Evolutionary conservation across 768 basidiomycete genomes (phyloP), one percentile per base, ranked within the genome.

Genomic region (Kwoniella dejecticola): DNA sequence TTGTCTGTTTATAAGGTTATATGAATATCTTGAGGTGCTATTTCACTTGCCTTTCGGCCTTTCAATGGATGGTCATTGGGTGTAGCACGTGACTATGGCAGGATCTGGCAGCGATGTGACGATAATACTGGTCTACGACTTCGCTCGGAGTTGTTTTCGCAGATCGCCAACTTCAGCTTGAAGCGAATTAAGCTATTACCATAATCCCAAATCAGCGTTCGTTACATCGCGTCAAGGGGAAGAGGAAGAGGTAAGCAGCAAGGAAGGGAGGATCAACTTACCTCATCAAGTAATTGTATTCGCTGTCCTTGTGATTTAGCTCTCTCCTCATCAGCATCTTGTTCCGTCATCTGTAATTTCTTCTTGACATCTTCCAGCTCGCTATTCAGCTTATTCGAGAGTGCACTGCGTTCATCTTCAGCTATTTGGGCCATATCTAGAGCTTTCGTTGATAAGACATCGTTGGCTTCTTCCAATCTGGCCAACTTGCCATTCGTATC

Each of bases 291-390:
- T 56, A 99, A 75, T 30, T 88, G 87, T 57, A 91, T 86, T 66
- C 88, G 83, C 80, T 94, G 92, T 8, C 82, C 84, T 79, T 91
- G 89, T 71, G 93, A 90, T 74, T 93, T 89, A 26, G 85, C 87
- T 71, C 68, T 62, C 33, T 67, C 63, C 27, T 83, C 82, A 49
- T 85, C 83, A 46, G 92, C 82, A 52, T 85, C 83, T 46, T 83
- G 83, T 69, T 84, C 83, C 49, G 83, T 82, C 55, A 87, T 88
- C 7, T 80, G 75, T 6, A 93, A 81, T 74, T 90, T 85, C 13
- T 76, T 77, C 63, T 88, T 87, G 40, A 92, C 76, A 66, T 88
- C 86, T 71, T 73, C 72, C n/a, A 81, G 60, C 64, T 81, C 77
- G 3, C 47, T 63, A 24, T 87, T 82, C 68, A 67, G 62, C 29